Evolutionary conservation across 2,329 filamentous ascomycete genomes (phyloP).

Genomic region (Talaromyces atroroseus): DNA sequence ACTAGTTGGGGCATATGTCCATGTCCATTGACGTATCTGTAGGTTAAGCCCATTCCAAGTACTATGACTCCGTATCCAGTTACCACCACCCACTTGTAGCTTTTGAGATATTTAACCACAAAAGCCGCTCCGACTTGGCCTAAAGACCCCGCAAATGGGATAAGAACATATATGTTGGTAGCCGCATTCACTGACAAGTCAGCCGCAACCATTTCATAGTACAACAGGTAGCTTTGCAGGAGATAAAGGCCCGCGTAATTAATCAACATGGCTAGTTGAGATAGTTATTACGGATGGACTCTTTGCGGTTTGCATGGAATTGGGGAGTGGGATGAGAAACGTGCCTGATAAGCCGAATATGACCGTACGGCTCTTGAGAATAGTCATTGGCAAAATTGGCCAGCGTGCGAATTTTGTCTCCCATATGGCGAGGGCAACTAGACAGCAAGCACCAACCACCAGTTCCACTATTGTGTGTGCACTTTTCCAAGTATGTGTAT

Average conservation of each 20-base stretch:
- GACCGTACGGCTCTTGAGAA: slow-evolving; percentile 5
- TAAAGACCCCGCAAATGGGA: slow-evolving; percentile 8
- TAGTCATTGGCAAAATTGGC: slow-evolving; percentile 2
- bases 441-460: slow-evolving; percentile 1
- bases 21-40: slow-evolving; percentile 7
- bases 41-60: slow-evolving; percentile 6
- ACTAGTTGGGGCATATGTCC: slow-evolving; percentile 5
- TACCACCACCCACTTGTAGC: slow-evolving; percentile 9
- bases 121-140: slow-evolving; percentile 1
- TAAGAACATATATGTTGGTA: slow-evolving; percentile 5
- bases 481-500: slow-evolving; percentile 4
- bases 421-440: slow-evolving; percentile 4
- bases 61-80: slow-evolving; percentile 7
- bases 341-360: slow-evolving; percentile 5
- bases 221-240: slow-evolving; percentile 5
- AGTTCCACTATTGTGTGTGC: slow-evolving; percentile 2
- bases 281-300: too few species aligned
- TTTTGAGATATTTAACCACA: slow-evolving; percentile 6
- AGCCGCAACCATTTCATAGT: slow-evolving; percentile 6
- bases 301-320: too few species aligned
- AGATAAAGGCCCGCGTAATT: slow-evolving; percentile 8
- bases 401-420: slow-evolving; percentile 5
- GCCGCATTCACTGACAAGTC: slow-evolving; percentile 7
- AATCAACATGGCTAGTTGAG: slow-evolving; percentile 2
- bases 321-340: too few species aligned